Percentiles rank a stretch among this genome's conserved stretches.
These are phyloP conservation scores for Hymenoscyphus scutula DNA, from an alignment of 2,329 filamentous ascomycete genomes.

Conservation along the genomic window DNA sequence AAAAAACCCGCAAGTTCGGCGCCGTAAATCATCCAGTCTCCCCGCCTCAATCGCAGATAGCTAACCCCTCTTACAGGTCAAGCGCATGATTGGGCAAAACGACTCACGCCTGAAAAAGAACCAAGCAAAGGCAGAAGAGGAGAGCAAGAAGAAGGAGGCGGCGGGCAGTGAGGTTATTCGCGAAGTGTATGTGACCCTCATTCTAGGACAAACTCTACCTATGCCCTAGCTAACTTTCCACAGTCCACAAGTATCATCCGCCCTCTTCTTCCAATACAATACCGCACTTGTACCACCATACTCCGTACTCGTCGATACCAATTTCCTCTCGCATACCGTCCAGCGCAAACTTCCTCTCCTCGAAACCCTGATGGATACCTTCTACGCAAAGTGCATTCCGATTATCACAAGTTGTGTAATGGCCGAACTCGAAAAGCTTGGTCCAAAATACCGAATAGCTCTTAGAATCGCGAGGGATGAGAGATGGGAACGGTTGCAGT, in stretches of 20 bases:
- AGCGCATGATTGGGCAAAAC: constrained; percentile 77
- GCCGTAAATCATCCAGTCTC: constrained; percentile 44
- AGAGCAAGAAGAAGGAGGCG: constrained; percentile 53
- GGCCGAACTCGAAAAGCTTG: constrained; percentile 85
- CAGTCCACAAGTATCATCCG: constrained; percentile 74
- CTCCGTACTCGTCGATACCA: constrained; percentile 73
- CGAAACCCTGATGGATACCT: constrained; percentile 86
- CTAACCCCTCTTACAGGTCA: constrained; percentile 47
- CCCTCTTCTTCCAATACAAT: constrained; percentile 88
- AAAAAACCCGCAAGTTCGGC: constrained; percentile 90
- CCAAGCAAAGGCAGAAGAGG: constrained; percentile 61
- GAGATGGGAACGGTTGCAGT: constrained; percentile 79
- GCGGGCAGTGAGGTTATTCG: constrained; percentile 60
- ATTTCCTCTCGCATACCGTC: constrained; percentile 88
- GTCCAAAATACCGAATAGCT: constrained; percentile 83
- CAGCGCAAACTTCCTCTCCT: constrained; percentile 86
- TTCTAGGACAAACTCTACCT: background rate
- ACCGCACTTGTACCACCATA: constrained; percentile 82
- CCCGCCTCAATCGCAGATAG: constrained; percentile 21
- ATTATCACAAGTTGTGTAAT: constrained; percentile 83
- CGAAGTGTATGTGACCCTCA: constrained; percentile 55
- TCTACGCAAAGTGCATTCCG: constrained; percentile 87
- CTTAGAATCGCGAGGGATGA: constrained; percentile 85
- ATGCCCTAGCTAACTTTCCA: constrained; percentile 8
- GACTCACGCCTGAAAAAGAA: constrained; percentile 84